Percentiles rank a stretch among this genome's conserved stretches.
Conservation (phyloP, 441 rosid genomes). For the Adansonia rubrostipa region DNA sequence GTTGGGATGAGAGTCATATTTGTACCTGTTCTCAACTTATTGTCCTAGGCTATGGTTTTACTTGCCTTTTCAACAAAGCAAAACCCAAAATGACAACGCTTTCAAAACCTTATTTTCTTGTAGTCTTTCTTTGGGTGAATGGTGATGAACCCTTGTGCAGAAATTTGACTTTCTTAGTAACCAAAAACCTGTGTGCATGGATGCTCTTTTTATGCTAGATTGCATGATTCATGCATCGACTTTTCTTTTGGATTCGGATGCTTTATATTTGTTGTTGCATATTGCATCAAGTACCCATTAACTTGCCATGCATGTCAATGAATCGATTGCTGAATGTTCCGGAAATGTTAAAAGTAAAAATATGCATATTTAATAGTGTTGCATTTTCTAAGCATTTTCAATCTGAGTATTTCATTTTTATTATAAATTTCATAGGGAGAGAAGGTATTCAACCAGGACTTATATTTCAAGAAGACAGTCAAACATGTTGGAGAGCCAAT, state of each 20-base stretch:
- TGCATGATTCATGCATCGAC: neutral
- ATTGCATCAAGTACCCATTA: neutral
- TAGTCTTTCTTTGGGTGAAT: neutral
- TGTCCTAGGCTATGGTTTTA: neutral
- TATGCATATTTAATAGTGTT: neutral
- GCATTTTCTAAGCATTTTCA: neutral
- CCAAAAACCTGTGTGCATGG: neutral
- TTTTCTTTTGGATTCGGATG: neutral
- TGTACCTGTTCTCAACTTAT: neutral
- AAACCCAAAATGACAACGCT: neutral
- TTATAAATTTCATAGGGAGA: slow-evolving; percentile 64
- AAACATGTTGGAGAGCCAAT: slow-evolving; percentile 96
- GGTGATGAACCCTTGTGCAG: neutral
- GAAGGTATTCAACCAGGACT: slow-evolving; percentile 95
- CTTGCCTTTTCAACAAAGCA: neutral
- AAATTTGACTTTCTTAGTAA: slow-evolving; percentile 7
- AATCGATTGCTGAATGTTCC: neutral
- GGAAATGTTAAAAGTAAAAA: neutral
- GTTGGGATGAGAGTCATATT: neutral
- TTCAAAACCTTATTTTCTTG: neutral
- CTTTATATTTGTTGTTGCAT: neutral
- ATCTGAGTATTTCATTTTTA: neutral
- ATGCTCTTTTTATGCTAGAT: neutral
- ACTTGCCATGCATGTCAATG: slow-evolving; percentile 4
- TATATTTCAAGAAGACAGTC: slow-evolving; percentile 92